These are phyloP conservation scores for Panicum miliaceum DNA, from an alignment of 176 grass and related monocot species.

Conservation along the genomic window DNA sequence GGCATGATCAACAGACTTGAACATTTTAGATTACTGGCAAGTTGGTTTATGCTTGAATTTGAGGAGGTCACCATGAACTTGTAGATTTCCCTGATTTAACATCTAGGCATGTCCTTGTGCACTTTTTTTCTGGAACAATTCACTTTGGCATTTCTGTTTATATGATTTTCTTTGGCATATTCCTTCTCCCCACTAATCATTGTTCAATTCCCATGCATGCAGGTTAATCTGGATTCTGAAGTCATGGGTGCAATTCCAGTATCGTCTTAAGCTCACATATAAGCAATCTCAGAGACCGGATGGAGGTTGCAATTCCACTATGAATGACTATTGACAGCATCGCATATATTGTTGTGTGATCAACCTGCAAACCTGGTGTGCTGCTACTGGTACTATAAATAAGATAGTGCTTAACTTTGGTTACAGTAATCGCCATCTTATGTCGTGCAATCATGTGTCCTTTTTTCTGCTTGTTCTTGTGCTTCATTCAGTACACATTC, in stretches of 20 bases:
- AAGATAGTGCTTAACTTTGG: background rate
- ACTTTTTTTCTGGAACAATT: background rate
- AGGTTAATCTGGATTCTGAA: conserved; percentile 24
- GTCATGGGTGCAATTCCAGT: background rate
- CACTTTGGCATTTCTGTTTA: background rate
- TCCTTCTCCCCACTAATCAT: background rate
- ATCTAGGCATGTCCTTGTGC: background rate
- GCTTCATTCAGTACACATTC: background rate
- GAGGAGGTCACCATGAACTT: background rate
- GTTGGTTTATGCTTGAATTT: background rate
- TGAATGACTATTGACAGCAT: conserved; percentile 7
- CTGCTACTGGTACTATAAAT: conserved; percentile 6
- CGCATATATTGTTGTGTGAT: conserved; percentile 1
- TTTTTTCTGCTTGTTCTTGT: background rate
- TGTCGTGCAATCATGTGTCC: background rate
- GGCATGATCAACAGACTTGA: background rate
- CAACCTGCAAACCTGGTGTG: conserved; percentile 18
- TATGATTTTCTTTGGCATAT: background rate
- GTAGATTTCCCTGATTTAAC: background rate
- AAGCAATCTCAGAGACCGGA: too few relatives aligned
- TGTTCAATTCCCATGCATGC: conserved; percentile 12
- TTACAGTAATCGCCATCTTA: background rate
- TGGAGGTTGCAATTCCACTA: too few relatives aligned
- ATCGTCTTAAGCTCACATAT: background rate
- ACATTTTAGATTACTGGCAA: background rate